Conservation (phyloP, 805 yeast species). For the Suhomyces sp. region DNA sequence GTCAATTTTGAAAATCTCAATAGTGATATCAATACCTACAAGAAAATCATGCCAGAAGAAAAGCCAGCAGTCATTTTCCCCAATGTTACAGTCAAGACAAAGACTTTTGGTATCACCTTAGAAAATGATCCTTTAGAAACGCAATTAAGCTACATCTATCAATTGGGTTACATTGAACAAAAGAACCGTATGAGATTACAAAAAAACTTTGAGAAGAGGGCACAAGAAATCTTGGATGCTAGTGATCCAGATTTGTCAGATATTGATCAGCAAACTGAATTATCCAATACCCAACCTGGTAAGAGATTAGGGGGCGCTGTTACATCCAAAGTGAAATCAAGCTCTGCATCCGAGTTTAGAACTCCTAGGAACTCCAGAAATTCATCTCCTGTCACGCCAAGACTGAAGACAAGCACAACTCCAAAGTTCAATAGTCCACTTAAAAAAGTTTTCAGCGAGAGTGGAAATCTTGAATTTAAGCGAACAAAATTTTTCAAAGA, state of each 20-base stretch:
- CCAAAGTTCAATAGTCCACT: no score
- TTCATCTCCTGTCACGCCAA: no score
- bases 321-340: no score
- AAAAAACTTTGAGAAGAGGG: constrained; percentile 35
- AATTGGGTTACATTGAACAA: constrained; percentile 69
- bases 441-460: no score
- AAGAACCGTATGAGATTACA: constrained; percentile 53
- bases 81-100: constrained; percentile 52
- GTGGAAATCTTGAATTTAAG: no score
- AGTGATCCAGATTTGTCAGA: constrained; percentile 14
- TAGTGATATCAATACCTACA: constrained; percentile 25
- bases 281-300: not conserved
- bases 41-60: constrained; percentile 33
- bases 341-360: no score
- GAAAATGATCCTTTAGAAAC: constrained; percentile 92
- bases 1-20: constrained; percentile 44
- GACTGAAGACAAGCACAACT: no score
- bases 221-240: constrained; percentile 14
- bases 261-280: constrained; percentile 7
- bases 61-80: constrained; percentile 53
- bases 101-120: constrained; percentile 58
- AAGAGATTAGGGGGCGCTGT: no score
- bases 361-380: no score
- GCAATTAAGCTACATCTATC: constrained; percentile 61
- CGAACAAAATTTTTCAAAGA: no score